Base-by-base conservation (phyloP, 2,329 filamentous ascomycete genomes). In the Fusarium incarnatum region DNA sequence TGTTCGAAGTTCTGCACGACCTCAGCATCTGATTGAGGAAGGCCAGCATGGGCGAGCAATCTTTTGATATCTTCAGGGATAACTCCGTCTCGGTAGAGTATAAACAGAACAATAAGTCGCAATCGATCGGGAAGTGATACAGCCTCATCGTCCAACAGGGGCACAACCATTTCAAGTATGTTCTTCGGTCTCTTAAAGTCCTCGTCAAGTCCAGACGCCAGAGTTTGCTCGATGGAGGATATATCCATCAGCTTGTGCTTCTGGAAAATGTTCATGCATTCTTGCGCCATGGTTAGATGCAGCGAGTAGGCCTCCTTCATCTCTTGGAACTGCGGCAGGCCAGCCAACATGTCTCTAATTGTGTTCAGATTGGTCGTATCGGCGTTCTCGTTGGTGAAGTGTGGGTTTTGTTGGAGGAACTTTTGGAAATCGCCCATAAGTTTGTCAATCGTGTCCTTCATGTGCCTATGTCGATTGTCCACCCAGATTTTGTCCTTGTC, bases 381-480 rank as follows among this genome's bases (percentile, higher is more conserved):
- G 68, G 87, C 87, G 67, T 87, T 84, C 77, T 89, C 86, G 68
- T 96, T 91, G 15, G 93, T 93, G 76, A 98, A 98, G 77, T 98
- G 93, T 16, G 94, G 92, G 77, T 99, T 97, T 65, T 96, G 91
- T 45, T 91, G 89, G 75, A 97, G 87, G 81, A 99, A 99, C 77
- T 91, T 94, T 75, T 94, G 91, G 77, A 99, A 98, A 78, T 98
- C 95, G 60, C 89, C 88, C 85, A 95, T 96, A 65, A 99, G 85
- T 80, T 95, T 97, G 77, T 95, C 93, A 74, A 98, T 94, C 5
- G 96, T 96, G 79, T 98, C 94, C 79, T 97, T 97, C 96, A 99
- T 99, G 81, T 99, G 96, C 55, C 90, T 88, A 81, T 99, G 96
- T 57, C 96, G 88, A 77, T 97, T 97, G 65, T 96, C 93, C 25